Base-by-base conservation (phyloP, 768 basidiomycete genomes). In the Hysterangium stoloniferum region DNA sequence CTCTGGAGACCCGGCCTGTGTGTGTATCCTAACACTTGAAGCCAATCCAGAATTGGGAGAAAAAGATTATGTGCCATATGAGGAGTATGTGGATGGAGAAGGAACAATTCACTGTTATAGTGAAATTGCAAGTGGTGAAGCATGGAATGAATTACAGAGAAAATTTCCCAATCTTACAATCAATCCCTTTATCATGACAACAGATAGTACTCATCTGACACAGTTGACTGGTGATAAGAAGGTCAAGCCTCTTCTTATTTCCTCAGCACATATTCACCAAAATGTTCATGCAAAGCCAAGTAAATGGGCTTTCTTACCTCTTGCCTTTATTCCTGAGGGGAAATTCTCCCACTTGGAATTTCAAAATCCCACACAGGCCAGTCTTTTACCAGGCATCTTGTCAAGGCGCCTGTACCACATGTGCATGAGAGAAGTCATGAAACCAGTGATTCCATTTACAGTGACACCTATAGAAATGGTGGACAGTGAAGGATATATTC, bases 21-120 rank as follows among this genome's bases (percentile, higher is more conserved):
- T n/a, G n/a, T n/a, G n/a, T n/a, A n/a, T n/a, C n/a, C n/a, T n/a
- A n/a, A n/a, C n/a, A n/a, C n/a, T n/a, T n/a, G 64, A 5, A 59
- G 61, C 53, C 8, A 72, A 70, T 41, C 62, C 65, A 0, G 68
- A 70, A 17, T 69, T 69, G 0, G 58, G 52, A 1, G 55, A 64
- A n/a, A 64, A 69, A 8, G 69, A 73, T 48, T 60, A 56, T 41
- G 55, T 57, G 3, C 67, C 70, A 0, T 62, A 64, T 34, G 53
- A 58, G 9, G 60, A 62, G 4, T 55, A 57, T 31, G 15, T 46
- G 3, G 45, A 46, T 33, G 6, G 24, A n/a, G 45, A 28, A 17
- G 11, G 15, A 4, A 28, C 12, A n/a, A 29, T 15, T 12, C 45
- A 29, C n/a, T 13, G 25, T 32, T 46, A 46, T 24, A 29, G 45